Evolutionary conservation across 2,329 filamentous ascomycete species (phyloP), one percentile per base, ranked within the genome.

Genomic region (Botrytis tulipae): DNA sequence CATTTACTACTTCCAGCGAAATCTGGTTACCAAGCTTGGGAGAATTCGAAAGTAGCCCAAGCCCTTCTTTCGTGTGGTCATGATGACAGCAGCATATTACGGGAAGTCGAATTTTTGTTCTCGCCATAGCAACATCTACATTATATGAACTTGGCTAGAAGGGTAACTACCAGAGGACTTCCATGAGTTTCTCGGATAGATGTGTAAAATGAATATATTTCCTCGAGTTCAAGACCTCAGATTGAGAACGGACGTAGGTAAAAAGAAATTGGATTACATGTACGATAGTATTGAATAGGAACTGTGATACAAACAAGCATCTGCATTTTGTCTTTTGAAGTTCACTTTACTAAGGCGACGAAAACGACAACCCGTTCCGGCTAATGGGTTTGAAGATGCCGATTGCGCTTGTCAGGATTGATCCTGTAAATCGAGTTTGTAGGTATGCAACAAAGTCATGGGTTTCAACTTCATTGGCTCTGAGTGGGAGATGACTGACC

Each of bases 111-210:
- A 51, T n/a, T 1, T 5, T 51, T 0, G 5, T n/a, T 51, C 3
- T n/a, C 5, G 12, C 25, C 22, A n/a, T n/a, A 51, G 12, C 25
- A n/a, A 16, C 25, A 16, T 51, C 22, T 16, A 16, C 25, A 16
- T 6, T 14, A 51, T 5, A n/a, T 14, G 48, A 51, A 12, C 10
- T n/a, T n/a, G 12, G 48, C 12, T 3, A n/a, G 4, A 51, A n/a
- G 0, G 12, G 25, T 0, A 7, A 10, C 25, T 51, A n/a, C 12
- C 22, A 16, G 0, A 14, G 12, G 12, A 14, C 8, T n/a, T n/a
- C 3, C 1, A 7, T n/a, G 12, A 3, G 12, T 51, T 51, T n/a
- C 48, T 51, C 48, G 25, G 2, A 3, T 6, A 3, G 0, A 51
- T n/a, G 10, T 14, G 48, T n/a, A 51, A 1, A 51, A n/a, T 51